These are phyloP conservation scores for Claviceps arundinis DNA, from an alignment of 2,329 filamentous ascomycete genomes.

Conservation along the genomic window DNA sequence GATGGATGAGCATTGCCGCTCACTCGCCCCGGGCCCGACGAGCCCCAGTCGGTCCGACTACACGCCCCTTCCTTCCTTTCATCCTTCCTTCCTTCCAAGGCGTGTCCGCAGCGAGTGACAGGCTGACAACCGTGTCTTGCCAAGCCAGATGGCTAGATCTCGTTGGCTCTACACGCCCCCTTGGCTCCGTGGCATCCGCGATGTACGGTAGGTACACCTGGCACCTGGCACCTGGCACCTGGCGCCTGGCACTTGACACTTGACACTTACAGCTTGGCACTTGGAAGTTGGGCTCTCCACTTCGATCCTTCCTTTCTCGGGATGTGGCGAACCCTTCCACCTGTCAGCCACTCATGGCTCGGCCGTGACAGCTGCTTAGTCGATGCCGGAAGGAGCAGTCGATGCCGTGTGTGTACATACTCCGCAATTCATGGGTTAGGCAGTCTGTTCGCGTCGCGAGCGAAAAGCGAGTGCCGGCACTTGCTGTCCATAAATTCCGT, in stretches of 20 bases:
- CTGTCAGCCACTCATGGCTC: not conserved
- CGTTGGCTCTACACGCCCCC: not conserved
- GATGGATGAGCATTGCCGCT: not conserved
- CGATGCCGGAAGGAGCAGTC: no score
- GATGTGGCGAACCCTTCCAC: not conserved
- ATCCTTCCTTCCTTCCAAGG: not conserved
- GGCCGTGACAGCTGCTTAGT: no score
- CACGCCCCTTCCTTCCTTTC: not conserved
- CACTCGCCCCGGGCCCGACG: not conserved
- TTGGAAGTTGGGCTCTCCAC: no score
- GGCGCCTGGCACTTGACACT: not conserved
- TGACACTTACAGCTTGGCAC: not conserved
- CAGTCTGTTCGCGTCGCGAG: no score
- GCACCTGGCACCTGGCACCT: not conserved
- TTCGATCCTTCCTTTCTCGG: no score
- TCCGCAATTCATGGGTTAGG: no score
- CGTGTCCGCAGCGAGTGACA: not conserved
- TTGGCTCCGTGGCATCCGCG: not conserved
- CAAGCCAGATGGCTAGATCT: not conserved
- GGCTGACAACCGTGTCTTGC: not conserved
- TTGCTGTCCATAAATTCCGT: no score
- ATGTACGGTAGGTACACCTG: not conserved
- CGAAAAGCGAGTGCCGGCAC: no score
- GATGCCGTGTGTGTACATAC: no score
- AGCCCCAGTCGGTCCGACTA: conserved; percentile 3